phyloP scores from a whole-genome alignment of 2,329 filamentous ascomycete genomes.

The Huntiella decipiens region DNA sequence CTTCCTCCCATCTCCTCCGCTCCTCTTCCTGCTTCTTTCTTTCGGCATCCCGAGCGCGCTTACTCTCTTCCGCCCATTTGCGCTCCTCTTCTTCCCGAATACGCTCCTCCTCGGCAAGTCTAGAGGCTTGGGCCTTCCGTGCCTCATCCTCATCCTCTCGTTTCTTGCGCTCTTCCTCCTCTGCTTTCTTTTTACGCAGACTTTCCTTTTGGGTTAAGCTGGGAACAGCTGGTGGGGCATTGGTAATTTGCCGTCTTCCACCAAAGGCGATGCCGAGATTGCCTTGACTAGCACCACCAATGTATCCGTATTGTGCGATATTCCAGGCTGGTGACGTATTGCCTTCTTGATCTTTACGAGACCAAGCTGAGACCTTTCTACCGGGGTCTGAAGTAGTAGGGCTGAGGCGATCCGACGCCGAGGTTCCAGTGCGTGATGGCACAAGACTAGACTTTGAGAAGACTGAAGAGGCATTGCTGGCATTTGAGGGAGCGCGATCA shows the following conservation, averaged over 20 bases:
- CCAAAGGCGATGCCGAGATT: slow-evolving; percentile 91
- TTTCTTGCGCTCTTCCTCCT: slow-evolving; percentile 40
- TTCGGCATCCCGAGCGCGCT: slow-evolving; percentile 39
- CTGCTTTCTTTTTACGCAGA: slow-evolving; percentile 33
- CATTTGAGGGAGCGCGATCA: slow-evolving; percentile 31
- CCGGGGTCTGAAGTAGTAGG: slow-evolving; percentile 29
- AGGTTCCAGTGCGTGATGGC: slow-evolving; percentile 34
- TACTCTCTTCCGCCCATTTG: slow-evolving; percentile 46
- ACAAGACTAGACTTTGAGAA: slow-evolving; percentile 24
- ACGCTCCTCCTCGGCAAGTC: slow-evolving; percentile 40
- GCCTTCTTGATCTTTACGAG: slow-evolving; percentile 60
- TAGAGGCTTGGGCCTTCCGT: slow-evolving; percentile 25
- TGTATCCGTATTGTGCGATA: slow-evolving; percentile 94
- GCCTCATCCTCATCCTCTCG: slow-evolving; percentile 34
- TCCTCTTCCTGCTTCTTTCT: slow-evolving; percentile 44
- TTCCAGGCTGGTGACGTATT: slow-evolving; percentile 87
- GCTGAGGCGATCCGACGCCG: slow-evolving; percentile 36
- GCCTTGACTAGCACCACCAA: slow-evolving; percentile 90
- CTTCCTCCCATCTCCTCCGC: slow-evolving; percentile 57
- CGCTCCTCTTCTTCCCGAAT: slow-evolving; percentile 44
- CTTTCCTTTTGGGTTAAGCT: slow-evolving; percentile 73
- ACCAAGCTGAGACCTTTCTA: slow-evolving; percentile 27
- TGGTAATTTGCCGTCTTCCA: slow-evolving; percentile 80
- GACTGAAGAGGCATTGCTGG: slow-evolving; percentile 38
- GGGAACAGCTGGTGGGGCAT: slow-evolving; percentile 57